Evolutionary conservation across 2,329 filamentous ascomycete genomes (phyloP), one percentile per base, ranked within the genome.

Genomic region (Cladosporium halotolerans): DNA sequence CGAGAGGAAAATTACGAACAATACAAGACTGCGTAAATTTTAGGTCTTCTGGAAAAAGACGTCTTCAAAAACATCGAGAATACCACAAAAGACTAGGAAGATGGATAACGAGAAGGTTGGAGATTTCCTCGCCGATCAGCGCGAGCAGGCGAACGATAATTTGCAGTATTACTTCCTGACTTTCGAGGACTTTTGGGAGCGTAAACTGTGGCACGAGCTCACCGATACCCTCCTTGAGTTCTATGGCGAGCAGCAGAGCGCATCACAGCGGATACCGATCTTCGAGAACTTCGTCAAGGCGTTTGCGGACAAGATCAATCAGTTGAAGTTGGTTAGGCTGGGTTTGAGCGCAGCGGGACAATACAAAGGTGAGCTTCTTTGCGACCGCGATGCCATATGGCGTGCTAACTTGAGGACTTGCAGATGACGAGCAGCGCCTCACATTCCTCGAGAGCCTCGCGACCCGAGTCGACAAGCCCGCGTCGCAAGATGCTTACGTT

Each of bases 231-330:
- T 99, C 53, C 78, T 96, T 63, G 81, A 88, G 62, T 96, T 92
- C 80, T 99, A 96, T 77, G 84, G 85, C 66, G 76, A 88, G 63
- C 80, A 87, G 42, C 82, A 85, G 68, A 97, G 91, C 73, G 86
- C 84, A 53, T 79, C 83, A 55, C 89, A 95, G 75, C 86, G 92
- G 67, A 81, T 99, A 75, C 78, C 84, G 56, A 86, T 99, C 72
- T 99, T 93, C 79, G 89, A 93, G 75, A 84, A 84, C 64, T 99
- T 99, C 77, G 87, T 99, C 72, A 82, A 92, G 71, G 93, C 87
- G 72, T 99, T 99, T 69, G 89, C 91, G 61, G 91, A 96, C 70
- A 96, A 95, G 80, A 96, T 99, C 79, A 99, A 97, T 76, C 92
- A 97, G 77, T 79, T 99, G 59, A 96, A 96, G 80, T 85, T 97